phyloP scores from a whole-genome alignment of 2,329 filamentous ascomycete genomes.

The Emericellopsis cladophorae region DNA sequence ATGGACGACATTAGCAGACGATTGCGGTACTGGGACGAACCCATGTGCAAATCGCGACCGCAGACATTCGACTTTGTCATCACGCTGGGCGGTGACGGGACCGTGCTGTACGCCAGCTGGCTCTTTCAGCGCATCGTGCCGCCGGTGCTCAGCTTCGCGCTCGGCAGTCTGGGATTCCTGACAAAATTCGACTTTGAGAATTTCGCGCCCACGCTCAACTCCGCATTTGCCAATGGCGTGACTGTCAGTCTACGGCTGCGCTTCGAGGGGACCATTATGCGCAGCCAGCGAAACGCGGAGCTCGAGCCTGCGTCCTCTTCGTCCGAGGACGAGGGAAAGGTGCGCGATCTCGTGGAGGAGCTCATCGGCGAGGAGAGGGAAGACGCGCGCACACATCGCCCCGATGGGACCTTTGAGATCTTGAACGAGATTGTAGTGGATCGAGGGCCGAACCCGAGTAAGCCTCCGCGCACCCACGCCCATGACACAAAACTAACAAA shows the following conservation, averaged over 20 bases:
- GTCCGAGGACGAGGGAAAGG: slow-evolving; percentile 23
- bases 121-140: slow-evolving; percentile 92
- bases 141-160: slow-evolving; percentile 79
- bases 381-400: slow-evolving; percentile 72
- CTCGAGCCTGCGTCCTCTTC: slow-evolving; percentile 5
- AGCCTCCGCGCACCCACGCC: slow-evolving; percentile 17
- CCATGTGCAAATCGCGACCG: slow-evolving; percentile 64
- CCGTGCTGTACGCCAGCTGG: slow-evolving; percentile 92
- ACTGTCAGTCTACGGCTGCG: slow-evolving; percentile 77
- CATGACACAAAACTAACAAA: neutral
- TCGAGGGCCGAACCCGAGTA: slow-evolving; percentile 82
- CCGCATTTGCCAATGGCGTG: slow-evolving; percentile 69
- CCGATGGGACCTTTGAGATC: slow-evolving; percentile 77
- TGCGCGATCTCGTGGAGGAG: slow-evolving; percentile 73
- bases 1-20: slow-evolving; percentile 30
- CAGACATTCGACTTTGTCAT: slow-evolving; percentile 91
- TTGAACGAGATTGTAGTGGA: slow-evolving; percentile 96
- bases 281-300: slow-evolving; percentile 46
- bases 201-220: slow-evolving; percentile 55
- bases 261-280: slow-evolving; percentile 91
- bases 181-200: slow-evolving; percentile 90
- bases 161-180: slow-evolving; percentile 87
- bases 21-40: slow-evolving; percentile 71
- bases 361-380: slow-evolving; percentile 77
- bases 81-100: slow-evolving; percentile 90